phyloP scores from a whole-genome alignment of 148 eudicot species.

The Vaccinium vitisidaea region DNA sequence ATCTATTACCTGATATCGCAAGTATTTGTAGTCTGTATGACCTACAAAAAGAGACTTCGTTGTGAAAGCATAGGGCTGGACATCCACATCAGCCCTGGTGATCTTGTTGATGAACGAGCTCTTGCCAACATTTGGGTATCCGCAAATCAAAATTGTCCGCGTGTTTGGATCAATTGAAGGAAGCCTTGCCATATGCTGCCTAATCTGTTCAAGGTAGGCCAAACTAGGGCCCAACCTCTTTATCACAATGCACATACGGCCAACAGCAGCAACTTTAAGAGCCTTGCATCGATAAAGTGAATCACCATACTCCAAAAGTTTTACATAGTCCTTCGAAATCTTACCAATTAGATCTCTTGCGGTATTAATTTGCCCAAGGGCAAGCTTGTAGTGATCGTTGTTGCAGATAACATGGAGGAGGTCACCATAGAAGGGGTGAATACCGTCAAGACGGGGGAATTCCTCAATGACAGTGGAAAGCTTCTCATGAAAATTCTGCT shows the following conservation, averaged over 20 bases:
- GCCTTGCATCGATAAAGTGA: constrained; percentile 88
- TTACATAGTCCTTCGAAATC: constrained; percentile 82
- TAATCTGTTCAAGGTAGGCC: constrained; percentile 90
- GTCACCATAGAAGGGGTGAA: constrained; percentile 95
- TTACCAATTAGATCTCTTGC: constrained; percentile 78
- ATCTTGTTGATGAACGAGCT: constrained; percentile 93
- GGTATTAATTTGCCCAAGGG: constrained; percentile 91
- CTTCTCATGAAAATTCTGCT: constrained; percentile 77
- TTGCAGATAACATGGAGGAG: constrained; percentile 88
- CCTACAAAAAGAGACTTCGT: constrained; percentile 94
- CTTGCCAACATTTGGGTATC: constrained; percentile 97
- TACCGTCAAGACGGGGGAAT: constrained; percentile 82
- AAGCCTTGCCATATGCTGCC: constrained; percentile 94
- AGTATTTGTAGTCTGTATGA: constrained; percentile 85
- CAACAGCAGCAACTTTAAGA: constrained; percentile 93
- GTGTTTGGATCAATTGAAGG: constrained; percentile 97
- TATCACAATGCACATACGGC: constrained; percentile 89
- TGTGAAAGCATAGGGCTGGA: constrained; percentile 95
- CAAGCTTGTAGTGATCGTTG: constrained; percentile 97
- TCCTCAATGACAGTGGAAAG: constrained; percentile 89
- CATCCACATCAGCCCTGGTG: constrained; percentile 95
- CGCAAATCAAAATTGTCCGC: constrained; percentile 80
- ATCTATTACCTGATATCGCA: constrained; percentile 91
- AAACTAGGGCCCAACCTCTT: constrained; percentile 85
- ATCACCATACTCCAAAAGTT: constrained; percentile 82